Evolutionary conservation across 352 stramenopile genomes (phyloP).

Genomic region (Phytophthora pini): DNA sequence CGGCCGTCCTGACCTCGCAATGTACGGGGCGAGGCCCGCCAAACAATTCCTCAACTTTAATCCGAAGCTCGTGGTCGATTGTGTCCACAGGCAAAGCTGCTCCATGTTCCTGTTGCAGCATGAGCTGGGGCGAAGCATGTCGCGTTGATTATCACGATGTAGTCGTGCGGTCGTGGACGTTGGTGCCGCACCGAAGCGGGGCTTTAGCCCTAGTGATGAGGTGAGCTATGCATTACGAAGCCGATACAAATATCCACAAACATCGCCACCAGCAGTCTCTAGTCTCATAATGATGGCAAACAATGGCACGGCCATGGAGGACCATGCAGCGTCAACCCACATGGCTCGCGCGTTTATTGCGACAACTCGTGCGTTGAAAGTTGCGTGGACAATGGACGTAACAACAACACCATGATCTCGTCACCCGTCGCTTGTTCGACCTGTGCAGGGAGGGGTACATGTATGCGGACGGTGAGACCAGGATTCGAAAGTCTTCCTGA

Average conservation of each 20-base stretch:
- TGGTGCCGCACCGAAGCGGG: conserved; percentile 18
- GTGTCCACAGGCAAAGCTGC: conserved; percentile 18
- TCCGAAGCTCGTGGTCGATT: conserved; percentile 22
- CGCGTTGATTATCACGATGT: conserved; percentile 18
- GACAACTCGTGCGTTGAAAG: conserved; percentile 13
- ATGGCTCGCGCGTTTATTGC: conserved; percentile 15
- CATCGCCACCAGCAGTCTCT: background rate
- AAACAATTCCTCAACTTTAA: conserved; percentile 16
- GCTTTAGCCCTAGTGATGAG: background rate
- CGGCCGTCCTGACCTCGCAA: background rate
- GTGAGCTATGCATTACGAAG: conserved; percentile 10
- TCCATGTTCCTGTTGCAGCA: conserved; percentile 18
- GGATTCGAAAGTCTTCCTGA: background rate
- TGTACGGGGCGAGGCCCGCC: background rate
- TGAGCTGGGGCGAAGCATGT: conserved; percentile 20
- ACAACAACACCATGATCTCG: conserved; percentile 4
- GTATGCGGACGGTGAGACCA: conserved; percentile 3
- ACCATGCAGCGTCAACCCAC: conserved; percentile 17
- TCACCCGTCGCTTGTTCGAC: conserved; percentile 12
- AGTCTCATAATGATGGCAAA: background rate
- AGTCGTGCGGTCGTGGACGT: conserved; percentile 11
- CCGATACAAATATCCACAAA: conserved; percentile 12
- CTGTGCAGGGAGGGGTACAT: background rate
- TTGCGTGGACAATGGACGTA: conserved; percentile 4
- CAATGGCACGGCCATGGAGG: conserved; percentile 1